Evolutionary conservation across 2,329 filamentous ascomycete genomes (phyloP).

Genomic region (Phialocephala subalpina): DNA sequence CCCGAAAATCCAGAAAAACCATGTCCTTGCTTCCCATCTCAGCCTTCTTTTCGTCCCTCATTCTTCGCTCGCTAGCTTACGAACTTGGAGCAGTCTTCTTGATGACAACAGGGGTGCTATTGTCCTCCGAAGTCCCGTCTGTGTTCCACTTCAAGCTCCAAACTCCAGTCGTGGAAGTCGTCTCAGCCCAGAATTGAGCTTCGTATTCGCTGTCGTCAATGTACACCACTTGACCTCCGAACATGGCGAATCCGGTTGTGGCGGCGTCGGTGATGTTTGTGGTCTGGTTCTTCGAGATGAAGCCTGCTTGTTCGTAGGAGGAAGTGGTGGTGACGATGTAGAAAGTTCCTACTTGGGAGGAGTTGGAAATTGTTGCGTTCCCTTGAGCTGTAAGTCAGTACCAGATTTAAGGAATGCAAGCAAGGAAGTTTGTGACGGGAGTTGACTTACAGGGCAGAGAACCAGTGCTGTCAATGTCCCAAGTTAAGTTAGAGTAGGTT

Average conservation of each 20-base stretch:
- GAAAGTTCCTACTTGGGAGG: slow-evolving; percentile 17
- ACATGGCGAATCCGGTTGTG: slow-evolving; percentile 40
- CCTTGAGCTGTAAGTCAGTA: background rate
- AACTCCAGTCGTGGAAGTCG: slow-evolving; percentile 20
- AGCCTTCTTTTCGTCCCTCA: background rate
- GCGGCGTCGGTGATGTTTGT: slow-evolving; percentile 15
- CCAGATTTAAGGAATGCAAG: background rate
- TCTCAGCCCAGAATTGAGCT: slow-evolving; percentile 34
- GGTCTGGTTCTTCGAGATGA: slow-evolving; percentile 32
- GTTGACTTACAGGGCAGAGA: slow-evolving; percentile 3
- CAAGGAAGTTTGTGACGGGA: background rate
- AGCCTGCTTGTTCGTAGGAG: slow-evolving; percentile 37
- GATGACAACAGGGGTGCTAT: slow-evolving; percentile 28
- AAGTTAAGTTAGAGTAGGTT: slow-evolving; percentile 32
- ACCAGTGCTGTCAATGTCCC: slow-evolving; percentile 37
- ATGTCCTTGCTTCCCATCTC: background rate
- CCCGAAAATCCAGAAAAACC: background rate
- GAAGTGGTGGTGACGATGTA: slow-evolving; percentile 18
- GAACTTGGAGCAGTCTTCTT: slow-evolving; percentile 21
- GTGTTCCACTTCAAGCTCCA: slow-evolving; percentile 34
- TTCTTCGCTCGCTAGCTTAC: background rate
- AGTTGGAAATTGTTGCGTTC: slow-evolving; percentile 15
- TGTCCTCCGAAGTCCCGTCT: slow-evolving; percentile 17
- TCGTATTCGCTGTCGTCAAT: slow-evolving; percentile 24
- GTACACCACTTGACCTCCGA: slow-evolving; percentile 41